These are phyloP conservation scores for Paraleonurus japonicus DNA, from an alignment of 257 asterid species.

Conservation along the genomic window DNA sequence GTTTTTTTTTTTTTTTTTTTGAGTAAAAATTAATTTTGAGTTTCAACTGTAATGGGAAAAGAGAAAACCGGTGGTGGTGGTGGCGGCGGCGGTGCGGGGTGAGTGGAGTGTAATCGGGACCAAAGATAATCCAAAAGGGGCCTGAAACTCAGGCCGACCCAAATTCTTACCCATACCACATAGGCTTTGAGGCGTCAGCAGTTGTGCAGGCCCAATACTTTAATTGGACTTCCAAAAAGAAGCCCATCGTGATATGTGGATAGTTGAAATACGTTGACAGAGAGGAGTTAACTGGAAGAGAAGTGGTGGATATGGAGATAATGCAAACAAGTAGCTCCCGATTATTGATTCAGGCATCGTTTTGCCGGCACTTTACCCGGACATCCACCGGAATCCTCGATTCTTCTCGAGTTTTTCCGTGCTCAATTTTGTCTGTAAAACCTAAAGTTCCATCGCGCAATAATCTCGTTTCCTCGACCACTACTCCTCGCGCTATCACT, in stretches of 20 bases:
- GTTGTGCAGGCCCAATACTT: neutral
- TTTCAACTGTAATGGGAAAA: too few relatives aligned
- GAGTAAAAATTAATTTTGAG: too few relatives aligned
- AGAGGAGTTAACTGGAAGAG: neutral
- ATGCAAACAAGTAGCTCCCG: slow-evolving; percentile 36
- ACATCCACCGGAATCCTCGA: neutral
- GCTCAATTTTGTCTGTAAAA: slow-evolving; percentile 13
- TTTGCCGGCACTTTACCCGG: slow-evolving; percentile 7
- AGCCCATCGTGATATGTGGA: neutral
- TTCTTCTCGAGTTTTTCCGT: neutral
- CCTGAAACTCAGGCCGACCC: too few relatives aligned
- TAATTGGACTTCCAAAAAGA: neutral
- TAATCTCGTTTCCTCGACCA: slow-evolving; percentile 25
- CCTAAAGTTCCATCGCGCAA: slow-evolving; percentile 20
- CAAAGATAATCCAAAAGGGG: too few relatives aligned
- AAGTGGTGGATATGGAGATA: slow-evolving; percentile 46
- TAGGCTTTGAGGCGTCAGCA: neutral
- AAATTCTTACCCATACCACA: too few relatives aligned
- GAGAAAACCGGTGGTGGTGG: too few relatives aligned
- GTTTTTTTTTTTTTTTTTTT: too few relatives aligned
- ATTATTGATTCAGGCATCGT: slow-evolving; percentile 11
- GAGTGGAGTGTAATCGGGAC: too few relatives aligned
- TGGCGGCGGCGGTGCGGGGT: too few relatives aligned
- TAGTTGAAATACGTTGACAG: neutral
- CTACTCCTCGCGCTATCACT: slow-evolving; percentile 34